A percentile compares a stretch with the other conserved stretches of the same genome.
phyloP scores from a whole-genome alignment of 179 eudicot genomes.

The Spinacia oleracea region DNA sequence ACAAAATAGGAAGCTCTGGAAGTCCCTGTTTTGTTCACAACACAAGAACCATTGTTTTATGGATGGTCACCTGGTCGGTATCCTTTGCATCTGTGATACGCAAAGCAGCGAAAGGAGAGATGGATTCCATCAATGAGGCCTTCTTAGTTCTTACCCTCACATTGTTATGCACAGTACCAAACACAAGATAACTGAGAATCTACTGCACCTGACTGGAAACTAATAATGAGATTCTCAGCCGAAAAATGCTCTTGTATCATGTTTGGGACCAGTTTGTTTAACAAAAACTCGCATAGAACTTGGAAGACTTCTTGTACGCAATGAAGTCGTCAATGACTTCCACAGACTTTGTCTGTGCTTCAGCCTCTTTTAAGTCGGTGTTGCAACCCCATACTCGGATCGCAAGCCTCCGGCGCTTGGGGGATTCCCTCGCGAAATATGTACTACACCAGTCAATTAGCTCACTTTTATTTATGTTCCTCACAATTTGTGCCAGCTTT shows the following conservation, averaged over 20 bases:
- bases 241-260: not conserved
- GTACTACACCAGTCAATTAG: constrained; percentile 65
- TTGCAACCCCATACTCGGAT: constrained; percentile 89
- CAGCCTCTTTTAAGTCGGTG: constrained; percentile 50
- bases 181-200: not conserved
- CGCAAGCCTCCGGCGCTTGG: constrained; percentile 77
- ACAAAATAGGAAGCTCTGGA: not conserved
- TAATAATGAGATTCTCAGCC: not conserved
- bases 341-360: constrained; percentile 31
- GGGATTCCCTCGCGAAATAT: constrained; percentile 57
- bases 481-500: constrained; percentile 67
- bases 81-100: not conserved
- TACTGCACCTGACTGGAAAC: not conserved
- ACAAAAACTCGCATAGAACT: constrained; percentile 66
- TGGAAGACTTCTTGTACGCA: constrained; percentile 56
- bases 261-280: constrained; percentile 30
- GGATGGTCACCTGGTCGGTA: not conserved
- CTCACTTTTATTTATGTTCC: constrained; percentile 53
- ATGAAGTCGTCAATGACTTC: constrained; percentile 54
- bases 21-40: not conserved
- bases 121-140: not conserved
- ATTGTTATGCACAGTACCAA: not conserved
- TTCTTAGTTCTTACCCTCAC: not conserved
- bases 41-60: not conserved
- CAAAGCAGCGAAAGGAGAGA: not conserved